phyloP scores from a whole-genome alignment of 2,329 filamentous ascomycete genomes.

The Colletotrichum navitas region DNA sequence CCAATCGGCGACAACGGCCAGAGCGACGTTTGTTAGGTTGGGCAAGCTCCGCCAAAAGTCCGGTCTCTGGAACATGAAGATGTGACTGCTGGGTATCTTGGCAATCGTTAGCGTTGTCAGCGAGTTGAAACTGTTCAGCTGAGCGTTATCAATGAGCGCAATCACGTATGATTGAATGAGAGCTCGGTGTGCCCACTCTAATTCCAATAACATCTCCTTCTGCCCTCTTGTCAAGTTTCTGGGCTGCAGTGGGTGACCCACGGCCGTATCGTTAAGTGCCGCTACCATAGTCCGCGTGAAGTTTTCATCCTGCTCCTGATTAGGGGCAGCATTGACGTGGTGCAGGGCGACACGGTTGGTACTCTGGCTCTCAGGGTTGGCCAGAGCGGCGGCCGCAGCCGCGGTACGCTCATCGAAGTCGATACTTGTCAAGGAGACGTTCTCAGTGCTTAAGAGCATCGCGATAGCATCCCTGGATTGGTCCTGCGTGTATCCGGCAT shows the following conservation, averaged over 20 bases:
- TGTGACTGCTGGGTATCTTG: conserved; percentile 72
- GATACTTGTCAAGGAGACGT: conserved; percentile 47
- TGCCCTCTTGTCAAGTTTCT: conserved; percentile 71
- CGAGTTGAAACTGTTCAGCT: conserved; percentile 60
- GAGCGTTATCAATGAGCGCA: conserved; percentile 70
- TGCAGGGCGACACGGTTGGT: conserved; percentile 38
- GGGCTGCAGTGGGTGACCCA: conserved; percentile 60
- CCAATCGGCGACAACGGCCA: conserved; percentile 77
- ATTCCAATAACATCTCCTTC: conserved; percentile 76
- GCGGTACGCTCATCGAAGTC: conserved; percentile 51
- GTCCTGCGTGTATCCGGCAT: conserved; percentile 51
- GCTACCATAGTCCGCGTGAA: conserved; percentile 39
- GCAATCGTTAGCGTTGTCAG: conserved; percentile 73
- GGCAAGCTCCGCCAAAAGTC: conserved; percentile 74
- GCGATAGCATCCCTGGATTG: conserved; percentile 52
- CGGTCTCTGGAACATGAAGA: conserved; percentile 66
- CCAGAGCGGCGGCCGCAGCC: background rate
- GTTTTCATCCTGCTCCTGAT: conserved; percentile 6
- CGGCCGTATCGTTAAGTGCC: conserved; percentile 39
- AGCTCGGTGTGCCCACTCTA: conserved; percentile 76
- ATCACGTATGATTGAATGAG: conserved; percentile 77
- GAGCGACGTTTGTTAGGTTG: conserved; percentile 64
- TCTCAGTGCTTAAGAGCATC: conserved; percentile 53
- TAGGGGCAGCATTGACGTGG: background rate
- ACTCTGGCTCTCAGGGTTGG: background rate